Conservation (phyloP, 805 yeast species). For the Saccharomycodes ludwigii region DNA sequence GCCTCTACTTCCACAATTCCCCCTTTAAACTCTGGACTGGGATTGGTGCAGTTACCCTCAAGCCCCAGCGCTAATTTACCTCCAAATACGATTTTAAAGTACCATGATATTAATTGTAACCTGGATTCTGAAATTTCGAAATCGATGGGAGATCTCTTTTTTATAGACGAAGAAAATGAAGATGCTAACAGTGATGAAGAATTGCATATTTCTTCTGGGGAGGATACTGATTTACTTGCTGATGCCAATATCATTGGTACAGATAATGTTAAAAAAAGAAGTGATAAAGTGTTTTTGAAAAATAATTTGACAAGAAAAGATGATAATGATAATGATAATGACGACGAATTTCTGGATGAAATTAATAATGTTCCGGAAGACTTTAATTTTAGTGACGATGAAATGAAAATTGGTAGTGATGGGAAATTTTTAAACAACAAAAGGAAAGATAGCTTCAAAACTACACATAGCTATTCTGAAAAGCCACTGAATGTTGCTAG, state of each 20-base stretch:
- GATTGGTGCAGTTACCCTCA: too few relatives aligned
- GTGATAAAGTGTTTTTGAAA: neutral
- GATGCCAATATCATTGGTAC: neutral
- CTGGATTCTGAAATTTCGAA: slow-evolving; percentile 28
- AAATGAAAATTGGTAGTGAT: slow-evolving; percentile 3
- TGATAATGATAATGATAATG: slow-evolving; percentile 17
- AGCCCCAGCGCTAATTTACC: too few relatives aligned
- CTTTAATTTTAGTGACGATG: slow-evolving; percentile 22
- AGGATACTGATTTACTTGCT: too few relatives aligned
- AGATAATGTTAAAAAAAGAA: neutral
- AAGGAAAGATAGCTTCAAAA: slow-evolving; percentile 7
- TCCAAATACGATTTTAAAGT: slow-evolving; percentile 18
- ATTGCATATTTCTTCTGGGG: too few relatives aligned
- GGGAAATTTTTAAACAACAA: neutral
- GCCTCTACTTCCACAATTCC: neutral
- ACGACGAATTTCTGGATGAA: slow-evolving; percentile 37
- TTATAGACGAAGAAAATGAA: slow-evolving; percentile 25
- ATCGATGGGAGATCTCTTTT: slow-evolving; percentile 20
- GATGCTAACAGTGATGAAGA: too few relatives aligned
- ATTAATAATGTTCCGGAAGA: slow-evolving; percentile 38
- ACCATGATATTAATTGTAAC: slow-evolving; percentile 25
- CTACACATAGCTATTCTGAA: slow-evolving; percentile 21
- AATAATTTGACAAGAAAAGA: slow-evolving; percentile 6
- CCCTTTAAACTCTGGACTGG: neutral
- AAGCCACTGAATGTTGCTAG: slow-evolving; percentile 18